These are phyloP conservation scores for Pyrus pyrifolia DNA, from an alignment of 306 rosid genomes.

Conservation along the genomic window DNA sequence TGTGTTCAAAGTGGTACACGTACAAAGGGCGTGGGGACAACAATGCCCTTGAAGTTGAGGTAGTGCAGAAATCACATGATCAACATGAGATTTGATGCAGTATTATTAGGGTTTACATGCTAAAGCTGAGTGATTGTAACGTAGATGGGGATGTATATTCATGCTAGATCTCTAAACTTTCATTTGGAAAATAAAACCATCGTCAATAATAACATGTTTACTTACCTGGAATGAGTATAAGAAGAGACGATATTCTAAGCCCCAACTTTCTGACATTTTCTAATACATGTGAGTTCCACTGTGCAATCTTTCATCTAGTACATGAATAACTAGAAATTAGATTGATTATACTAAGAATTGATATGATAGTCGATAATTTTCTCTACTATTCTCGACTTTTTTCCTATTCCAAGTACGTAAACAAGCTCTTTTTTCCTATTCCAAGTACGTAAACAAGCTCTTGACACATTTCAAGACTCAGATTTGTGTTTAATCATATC, in stretches of 20 bases:
- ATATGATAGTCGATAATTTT: background rate
- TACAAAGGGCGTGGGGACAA: constrained; percentile 36
- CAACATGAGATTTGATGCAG: background rate
- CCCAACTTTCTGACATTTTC: background rate
- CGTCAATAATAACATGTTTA: background rate
- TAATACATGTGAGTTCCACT: background rate
- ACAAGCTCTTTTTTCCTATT: background rate
- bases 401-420: background rate
- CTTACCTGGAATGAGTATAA: background rate
- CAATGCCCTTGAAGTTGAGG: constrained; percentile 21
- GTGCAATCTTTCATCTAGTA: too few species aligned
- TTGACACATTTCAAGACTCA: background rate
- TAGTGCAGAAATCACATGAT: background rate
- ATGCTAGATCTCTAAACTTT: background rate
- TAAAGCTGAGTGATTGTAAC: too few species aligned
- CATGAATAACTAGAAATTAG: background rate
- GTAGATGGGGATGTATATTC: background rate
- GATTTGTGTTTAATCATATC: background rate
- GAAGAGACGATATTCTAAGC: background rate
- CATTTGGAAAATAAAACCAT: background rate
- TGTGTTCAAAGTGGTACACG: constrained; percentile 55
- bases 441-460: background rate
- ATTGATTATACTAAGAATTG: background rate
- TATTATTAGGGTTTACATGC: too few species aligned
- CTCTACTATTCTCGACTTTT: too few species aligned